A percentile compares a stretch with the other conserved stretches of the same genome.
Evolutionary conservation across 805 yeast genomes (phyloP).

Genomic region (Torulaspora microellipsoides): DNA sequence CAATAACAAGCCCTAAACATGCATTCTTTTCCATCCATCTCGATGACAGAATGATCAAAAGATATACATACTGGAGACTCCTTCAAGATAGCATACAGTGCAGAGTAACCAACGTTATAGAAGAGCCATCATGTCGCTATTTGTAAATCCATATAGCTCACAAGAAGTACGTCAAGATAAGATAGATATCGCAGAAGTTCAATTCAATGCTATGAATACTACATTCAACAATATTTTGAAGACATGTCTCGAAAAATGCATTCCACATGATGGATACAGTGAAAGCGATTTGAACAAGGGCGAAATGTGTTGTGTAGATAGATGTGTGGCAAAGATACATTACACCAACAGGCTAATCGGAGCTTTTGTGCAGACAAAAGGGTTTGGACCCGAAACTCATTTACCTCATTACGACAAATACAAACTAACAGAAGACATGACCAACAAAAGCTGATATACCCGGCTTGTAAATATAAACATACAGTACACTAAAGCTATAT

Average conservation of each 20-base stretch:
- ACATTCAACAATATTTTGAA: conserved; percentile 53
- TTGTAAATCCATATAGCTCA: conserved; percentile 43
- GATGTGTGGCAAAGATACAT: conserved; percentile 84
- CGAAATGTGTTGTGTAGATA: conserved; percentile 73
- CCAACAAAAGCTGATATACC: neutral
- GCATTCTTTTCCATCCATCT: no score
- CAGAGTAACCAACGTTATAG: no score
- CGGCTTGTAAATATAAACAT: no score
- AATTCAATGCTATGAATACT: conserved; percentile 57
- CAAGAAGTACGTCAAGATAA: conserved; percentile 57
- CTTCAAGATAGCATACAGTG: no score
- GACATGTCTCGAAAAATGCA: conserved; percentile 70
- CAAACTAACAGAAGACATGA: neutral
- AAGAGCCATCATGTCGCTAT: conserved; percentile 50
- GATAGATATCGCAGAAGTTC: conserved; percentile 60
- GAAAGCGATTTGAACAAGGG: conserved; percentile 85
- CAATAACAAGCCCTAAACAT: no score
- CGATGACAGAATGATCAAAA: no score
- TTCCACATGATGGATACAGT: conserved; percentile 70
- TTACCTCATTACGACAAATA: conserved; percentile 32
- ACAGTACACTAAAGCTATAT: no score
- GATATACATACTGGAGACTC: no score
- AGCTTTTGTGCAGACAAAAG: conserved; percentile 40
- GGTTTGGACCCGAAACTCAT: conserved; percentile 45
- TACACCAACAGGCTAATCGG: conserved; percentile 64